phyloP scores from a whole-genome alignment of 164 flowering plant species.

The Euptelea pleiosperma region DNA sequence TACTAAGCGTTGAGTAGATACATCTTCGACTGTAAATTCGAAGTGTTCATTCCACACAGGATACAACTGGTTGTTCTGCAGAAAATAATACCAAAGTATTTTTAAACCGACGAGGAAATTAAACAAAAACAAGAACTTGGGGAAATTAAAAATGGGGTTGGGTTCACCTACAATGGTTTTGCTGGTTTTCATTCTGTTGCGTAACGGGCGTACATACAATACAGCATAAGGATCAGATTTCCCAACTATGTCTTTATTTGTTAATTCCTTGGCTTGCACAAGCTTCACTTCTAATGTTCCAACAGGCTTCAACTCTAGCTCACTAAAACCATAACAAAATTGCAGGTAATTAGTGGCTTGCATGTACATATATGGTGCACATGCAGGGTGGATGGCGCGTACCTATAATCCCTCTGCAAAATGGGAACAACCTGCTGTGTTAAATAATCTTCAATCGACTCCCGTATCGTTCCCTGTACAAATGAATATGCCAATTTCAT shows the following conservation, averaged over 20 bases:
- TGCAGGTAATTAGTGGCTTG: no score
- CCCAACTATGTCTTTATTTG: constrained; percentile 85
- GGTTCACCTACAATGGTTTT: constrained; percentile 57
- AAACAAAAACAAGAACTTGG: not conserved
- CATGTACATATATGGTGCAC: no score
- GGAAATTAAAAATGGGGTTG: no score
- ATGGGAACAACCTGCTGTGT: constrained; percentile 89
- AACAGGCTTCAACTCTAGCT: constrained; percentile 81
- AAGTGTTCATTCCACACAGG: constrained; percentile 95
- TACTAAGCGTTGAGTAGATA: constrained; percentile 69
- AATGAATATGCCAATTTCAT: not conserved
- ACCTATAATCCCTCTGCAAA: constrained; percentile 93
- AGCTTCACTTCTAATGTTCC: constrained; percentile 87
- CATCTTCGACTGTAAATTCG: constrained; percentile 80
- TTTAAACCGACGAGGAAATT: constrained; percentile 8
- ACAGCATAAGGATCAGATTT: constrained; percentile 90
- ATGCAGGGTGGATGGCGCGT: no score
- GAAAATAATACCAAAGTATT: not conserved
- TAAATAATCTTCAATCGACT: constrained; percentile 85
- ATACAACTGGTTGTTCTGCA: constrained; percentile 77
- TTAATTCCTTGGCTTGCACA: constrained; percentile 79
- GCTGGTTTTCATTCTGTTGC: constrained; percentile 68
- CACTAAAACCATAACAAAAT: constrained; percentile 41
- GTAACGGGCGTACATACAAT: constrained; percentile 66
- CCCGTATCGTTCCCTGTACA: constrained; percentile 63